These are phyloP conservation scores for Melaleuca quinquenervia DNA, from an alignment of 345 rosid species.

Conservation along the genomic window DNA sequence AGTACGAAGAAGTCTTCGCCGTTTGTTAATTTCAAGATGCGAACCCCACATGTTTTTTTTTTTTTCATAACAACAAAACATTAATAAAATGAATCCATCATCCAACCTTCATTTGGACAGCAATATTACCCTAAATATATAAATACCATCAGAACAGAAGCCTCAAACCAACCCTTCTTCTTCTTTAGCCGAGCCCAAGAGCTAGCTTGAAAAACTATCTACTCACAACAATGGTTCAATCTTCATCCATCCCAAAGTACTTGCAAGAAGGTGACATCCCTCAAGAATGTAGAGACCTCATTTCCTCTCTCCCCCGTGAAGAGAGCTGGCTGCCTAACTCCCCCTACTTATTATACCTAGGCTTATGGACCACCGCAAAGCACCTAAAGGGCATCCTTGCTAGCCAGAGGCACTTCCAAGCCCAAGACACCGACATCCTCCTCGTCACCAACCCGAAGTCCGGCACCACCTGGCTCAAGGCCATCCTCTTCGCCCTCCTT, in stretches of 20 bases:
- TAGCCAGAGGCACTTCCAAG: background rate
- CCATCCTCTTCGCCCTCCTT: constrained; percentile 1
- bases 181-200: no score
- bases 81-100: no score
- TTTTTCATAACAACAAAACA: no score
- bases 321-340: background rate
- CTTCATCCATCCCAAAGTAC: background rate
- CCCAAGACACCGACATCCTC: background rate
- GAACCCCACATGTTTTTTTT: no score
- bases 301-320: background rate
- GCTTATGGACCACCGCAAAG: background rate
- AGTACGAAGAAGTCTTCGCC: no score
- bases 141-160: no score
- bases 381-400: background rate
- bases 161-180: no score
- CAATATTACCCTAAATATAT: no score
- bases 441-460: constrained; percentile 2
- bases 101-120: no score
- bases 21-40: no score
- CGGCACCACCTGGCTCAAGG: constrained; percentile 6
- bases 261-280: background rate
- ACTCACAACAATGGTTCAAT: no score
- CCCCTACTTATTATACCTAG: background rate
- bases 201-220: no score
- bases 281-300: background rate